Evolutionary conservation across 495 filamentous ascomycete species (phyloP).

Genomic region (Durotheca rogersii): DNA sequence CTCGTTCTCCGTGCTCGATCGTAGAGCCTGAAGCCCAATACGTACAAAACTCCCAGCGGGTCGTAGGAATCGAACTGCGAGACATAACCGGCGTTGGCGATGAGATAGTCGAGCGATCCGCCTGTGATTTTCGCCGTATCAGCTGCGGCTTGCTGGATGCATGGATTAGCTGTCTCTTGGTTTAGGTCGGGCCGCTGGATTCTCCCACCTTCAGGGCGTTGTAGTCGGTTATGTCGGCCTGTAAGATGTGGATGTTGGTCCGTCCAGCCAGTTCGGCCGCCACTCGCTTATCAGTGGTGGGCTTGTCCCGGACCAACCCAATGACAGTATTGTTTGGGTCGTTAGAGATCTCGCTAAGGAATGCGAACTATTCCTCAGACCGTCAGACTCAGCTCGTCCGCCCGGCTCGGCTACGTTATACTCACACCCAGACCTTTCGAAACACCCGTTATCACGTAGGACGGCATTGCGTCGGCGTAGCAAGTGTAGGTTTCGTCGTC

Average conservation of each 20-base stretch:
- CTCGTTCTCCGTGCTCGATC: not conserved
- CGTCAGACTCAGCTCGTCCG: not conserved
- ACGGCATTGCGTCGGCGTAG: too few species aligned
- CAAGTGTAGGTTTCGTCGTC: too few species aligned
- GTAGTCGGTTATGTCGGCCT: slow-evolving; percentile 44
- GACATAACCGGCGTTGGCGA: slow-evolving; percentile 52
- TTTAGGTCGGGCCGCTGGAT: too few species aligned
- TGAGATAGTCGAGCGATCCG: slow-evolving; percentile 52
- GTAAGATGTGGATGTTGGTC: slow-evolving; percentile 44
- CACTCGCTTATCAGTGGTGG: slow-evolving; percentile 31
- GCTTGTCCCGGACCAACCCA: slow-evolving; percentile 40
- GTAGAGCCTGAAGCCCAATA: slow-evolving; percentile 3
- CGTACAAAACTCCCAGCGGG: slow-evolving; percentile 29
- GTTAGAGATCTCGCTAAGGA: slow-evolving; percentile 32
- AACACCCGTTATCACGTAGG: slow-evolving; percentile 1
- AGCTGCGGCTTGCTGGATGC: slow-evolving; percentile 36
- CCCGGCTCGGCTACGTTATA: not conserved
- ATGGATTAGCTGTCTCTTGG: too few species aligned
- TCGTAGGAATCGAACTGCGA: slow-evolving; percentile 27
- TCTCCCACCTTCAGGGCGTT: slow-evolving; percentile 34
- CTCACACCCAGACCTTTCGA: slow-evolving; percentile 1
- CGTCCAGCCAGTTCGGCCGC: slow-evolving; percentile 28
- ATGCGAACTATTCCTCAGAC: slow-evolving; percentile 14
- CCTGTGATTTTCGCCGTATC: slow-evolving; percentile 38
- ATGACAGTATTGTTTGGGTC: slow-evolving; percentile 35